Percentiles rank a stretch among this genome's conserved stretches.
These are phyloP conservation scores for Tetragonia tetragonoides DNA, from an alignment of 148 eudicot genomes.

Conservation along the genomic window DNA sequence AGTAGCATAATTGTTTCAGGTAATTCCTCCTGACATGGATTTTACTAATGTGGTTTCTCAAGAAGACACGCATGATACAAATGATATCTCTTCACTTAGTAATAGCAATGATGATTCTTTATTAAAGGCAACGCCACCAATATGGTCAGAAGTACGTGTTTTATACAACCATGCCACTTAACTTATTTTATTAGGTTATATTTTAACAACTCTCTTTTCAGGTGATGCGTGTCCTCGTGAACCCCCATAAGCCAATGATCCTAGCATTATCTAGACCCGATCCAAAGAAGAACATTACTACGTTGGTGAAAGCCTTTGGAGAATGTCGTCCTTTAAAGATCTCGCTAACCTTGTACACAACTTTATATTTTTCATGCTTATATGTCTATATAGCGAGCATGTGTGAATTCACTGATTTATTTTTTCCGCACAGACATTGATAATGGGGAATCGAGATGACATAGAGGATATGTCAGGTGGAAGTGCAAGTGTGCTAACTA, in stretches of 20 bases:
- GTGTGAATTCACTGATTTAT: too few species aligned
- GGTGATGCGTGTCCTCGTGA: constrained; percentile 73
- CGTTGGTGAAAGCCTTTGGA: constrained; percentile 74
- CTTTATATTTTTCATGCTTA: neutral
- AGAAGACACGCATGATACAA: constrained; percentile 51
- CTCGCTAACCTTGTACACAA: constrained; percentile 69
- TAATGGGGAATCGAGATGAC: constrained; percentile 83
- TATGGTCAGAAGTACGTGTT: constrained; percentile 63
- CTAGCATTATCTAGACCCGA: constrained; percentile 76
- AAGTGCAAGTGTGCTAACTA: constrained; percentile 57
- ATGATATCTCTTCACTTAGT: constrained; percentile 49
- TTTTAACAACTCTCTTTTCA: constrained; percentile 15
- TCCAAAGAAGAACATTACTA: constrained; percentile 77
- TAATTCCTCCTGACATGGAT: constrained; percentile 85
- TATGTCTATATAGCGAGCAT: too few species aligned
- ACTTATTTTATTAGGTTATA: neutral
- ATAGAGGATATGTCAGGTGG: constrained; percentile 74
- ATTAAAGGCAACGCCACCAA: constrained; percentile 55
- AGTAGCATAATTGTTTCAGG: constrained; percentile 31
- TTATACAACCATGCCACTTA: neutral
- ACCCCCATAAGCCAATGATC: constrained; percentile 84
- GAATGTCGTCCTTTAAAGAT: constrained; percentile 67
- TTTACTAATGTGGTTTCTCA: constrained; percentile 64
- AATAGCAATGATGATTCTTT: constrained; percentile 46
- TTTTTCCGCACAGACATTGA: constrained; percentile 43